These are phyloP conservation scores for Pachysandra terminalis DNA, from an alignment of 164 flowering plant genomes.

Conservation along the genomic window DNA sequence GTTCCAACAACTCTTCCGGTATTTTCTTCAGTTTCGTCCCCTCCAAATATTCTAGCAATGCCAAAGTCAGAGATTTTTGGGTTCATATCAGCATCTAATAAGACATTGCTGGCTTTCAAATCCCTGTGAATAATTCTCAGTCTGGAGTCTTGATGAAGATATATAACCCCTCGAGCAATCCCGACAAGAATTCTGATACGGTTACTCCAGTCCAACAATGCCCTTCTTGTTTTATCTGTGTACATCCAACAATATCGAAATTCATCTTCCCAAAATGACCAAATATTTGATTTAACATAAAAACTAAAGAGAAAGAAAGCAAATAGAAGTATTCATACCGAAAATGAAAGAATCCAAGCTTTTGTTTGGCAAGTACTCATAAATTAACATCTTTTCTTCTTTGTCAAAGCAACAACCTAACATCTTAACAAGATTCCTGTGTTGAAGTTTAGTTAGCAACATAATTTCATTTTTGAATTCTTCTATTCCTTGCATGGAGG, in stretches of 20 bases:
- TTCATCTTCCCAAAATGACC: too few species aligned
- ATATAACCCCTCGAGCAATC: not conserved
- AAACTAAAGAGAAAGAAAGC: not conserved
- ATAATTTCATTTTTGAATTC: constrained; percentile 70
- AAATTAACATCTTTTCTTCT: constrained; percentile 7
- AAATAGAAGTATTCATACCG: not conserved
- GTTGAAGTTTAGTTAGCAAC: constrained; percentile 35
- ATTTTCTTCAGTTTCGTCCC: not conserved
- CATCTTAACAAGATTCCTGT: constrained; percentile 6
- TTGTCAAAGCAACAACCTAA: constrained; percentile 4
- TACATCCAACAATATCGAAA: not conserved
- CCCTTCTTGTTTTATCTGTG: not conserved
- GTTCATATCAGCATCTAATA: not conserved
- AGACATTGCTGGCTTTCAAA: not conserved
- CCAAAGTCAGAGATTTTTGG: constrained; percentile 4
- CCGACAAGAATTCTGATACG: not conserved
- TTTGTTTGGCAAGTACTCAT: constrained; percentile 10
- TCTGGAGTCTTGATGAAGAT: constrained; percentile 5
- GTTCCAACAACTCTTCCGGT: not conserved
- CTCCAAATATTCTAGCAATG: not conserved
- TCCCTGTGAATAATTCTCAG: not conserved
- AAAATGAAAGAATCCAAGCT: constrained; percentile 6
- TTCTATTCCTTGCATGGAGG: constrained; percentile 65
- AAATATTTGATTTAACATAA: too few species aligned
- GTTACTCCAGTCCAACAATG: not conserved